Evolutionary conservation across 2,329 filamentous ascomycete species (phyloP), one percentile per base, ranked within the genome.

Genomic region (Sclerotinia subarctica): DNA sequence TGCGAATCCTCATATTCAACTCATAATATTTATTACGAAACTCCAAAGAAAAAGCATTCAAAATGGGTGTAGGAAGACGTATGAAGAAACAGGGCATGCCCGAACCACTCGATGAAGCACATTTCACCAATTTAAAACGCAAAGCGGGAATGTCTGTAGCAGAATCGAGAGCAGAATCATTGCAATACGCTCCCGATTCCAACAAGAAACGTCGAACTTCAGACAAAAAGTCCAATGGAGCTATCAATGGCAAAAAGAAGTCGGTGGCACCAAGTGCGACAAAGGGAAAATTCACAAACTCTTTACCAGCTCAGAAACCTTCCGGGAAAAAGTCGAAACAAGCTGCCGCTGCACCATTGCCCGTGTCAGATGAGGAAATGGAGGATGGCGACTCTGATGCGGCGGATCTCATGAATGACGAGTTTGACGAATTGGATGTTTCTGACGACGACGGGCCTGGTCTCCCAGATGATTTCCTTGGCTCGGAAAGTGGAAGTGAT

Each of bases 31-130:
- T 53, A 24, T 38, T 49, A 24, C 21, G 21, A 65, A 56, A 42
- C 26, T 57, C 11, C 52, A 17, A 13, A n/a, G 5, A 68, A 64
- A 68, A 66, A 59, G 67, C 47, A 32, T 73, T 78, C 78, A 88
- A 78, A 77, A 97, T 97, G 94, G 94, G 93, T 83, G 87, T 88
- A 71, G 92, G 93, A 79, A 91, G 93, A 78, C 92, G 94, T 76
- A 96, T 97, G 90, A 92, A 94, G 80, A 97, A 97, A 82, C 95
- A 98, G 86, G 94, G 93, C 67, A 85, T 90, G 72, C 95, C 95
- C 66, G 87, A 90, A 76, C 85, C 90, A 72, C 85, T 97, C 73
- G 92, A 95, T 72, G 92, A 97, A 77, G 86, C 88, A 72, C 87
- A 91, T 76, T 89, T 90, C 75, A 88, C 89, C 63, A 93, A 89